Evolutionary conservation across 176 grass and related monocot genomes (phyloP), one percentile per base, ranked within the genome.

Genomic region (Poa pratensis): DNA sequence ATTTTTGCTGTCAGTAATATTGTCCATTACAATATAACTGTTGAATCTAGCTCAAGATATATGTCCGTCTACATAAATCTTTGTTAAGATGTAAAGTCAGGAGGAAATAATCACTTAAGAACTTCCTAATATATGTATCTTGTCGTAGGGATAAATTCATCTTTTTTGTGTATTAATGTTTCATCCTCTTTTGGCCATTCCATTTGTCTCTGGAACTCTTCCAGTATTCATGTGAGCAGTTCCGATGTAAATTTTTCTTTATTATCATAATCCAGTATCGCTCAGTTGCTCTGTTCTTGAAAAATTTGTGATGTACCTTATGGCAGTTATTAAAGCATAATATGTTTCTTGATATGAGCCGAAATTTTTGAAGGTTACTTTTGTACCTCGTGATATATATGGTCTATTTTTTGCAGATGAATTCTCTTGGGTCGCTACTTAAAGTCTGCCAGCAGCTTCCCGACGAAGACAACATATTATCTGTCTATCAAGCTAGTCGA

Each of bases 361-460:
- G 11, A 76, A 74, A n/a, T 51, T 84, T 34, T 5, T 0, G 30
- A 57, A 70, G 12, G 64, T 81, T 42, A 20, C 69, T 43, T 40
- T 52, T 24, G 52, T 24, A 57, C 15, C 15, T 87, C 37, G 16
- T 79, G 62, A 18, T 80, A 75, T 80, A 76, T 11, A 19, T 53
- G 12, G 42, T 85, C 28, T 67, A 48, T 87, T 67, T 9, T 78
- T 78, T 83, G 67, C 89, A 98, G 96, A 98, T 98, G 96, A 98
- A 98, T 83, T 90, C 96, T 59, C 87, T 98, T 4, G 76, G 14
- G 7, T 95, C 96, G 1, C 69, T 98, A 50, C 75, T 98, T 89
- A 84, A 81, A 75, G 81, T 98, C 69, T 98, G 96, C 77, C 87
- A 90, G 58, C 89, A 94, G 46, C 88, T 98, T 88, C 96, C 96